A percentile compares a stretch with the other conserved stretches of the same genome.
Evolutionary conservation across 2,329 filamentous ascomycete genomes (phyloP).

Genomic region (Sclerotinia trifoliorum): DNA sequence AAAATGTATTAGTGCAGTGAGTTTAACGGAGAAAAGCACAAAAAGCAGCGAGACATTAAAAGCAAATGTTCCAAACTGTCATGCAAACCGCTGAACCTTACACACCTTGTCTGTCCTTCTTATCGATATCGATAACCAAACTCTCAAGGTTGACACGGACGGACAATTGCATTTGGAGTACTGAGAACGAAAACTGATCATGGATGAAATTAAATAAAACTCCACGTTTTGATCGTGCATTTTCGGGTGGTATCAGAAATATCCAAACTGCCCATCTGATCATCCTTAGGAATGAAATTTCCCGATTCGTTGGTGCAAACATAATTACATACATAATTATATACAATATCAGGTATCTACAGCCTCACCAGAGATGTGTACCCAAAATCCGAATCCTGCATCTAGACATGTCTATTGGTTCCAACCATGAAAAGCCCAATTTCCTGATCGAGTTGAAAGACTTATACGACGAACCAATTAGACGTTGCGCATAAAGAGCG

Average conservation of each 20-base stretch:
- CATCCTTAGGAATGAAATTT: too few relatives aligned
- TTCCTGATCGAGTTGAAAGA: not conserved
- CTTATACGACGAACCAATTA: not conserved
- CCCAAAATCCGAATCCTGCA: too few relatives aligned
- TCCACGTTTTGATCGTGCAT: not conserved
- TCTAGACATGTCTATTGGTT: not conserved
- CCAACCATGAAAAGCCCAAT: not conserved
- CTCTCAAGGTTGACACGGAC: not conserved
- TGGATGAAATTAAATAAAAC: not conserved
- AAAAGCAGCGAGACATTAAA: not conserved
- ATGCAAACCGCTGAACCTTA: not conserved
- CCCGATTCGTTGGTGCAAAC: too few relatives aligned
- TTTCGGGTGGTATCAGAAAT: not conserved
- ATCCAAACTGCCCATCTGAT: too few relatives aligned
- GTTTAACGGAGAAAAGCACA: too few relatives aligned
- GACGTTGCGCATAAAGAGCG: not conserved
- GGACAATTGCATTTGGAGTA: too few relatives aligned
- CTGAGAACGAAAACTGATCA: not conserved
- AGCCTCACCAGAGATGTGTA: too few relatives aligned
- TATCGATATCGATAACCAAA: conserved; percentile 1
- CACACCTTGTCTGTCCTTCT: not conserved
- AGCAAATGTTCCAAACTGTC: not conserved
- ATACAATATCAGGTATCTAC: too few relatives aligned
- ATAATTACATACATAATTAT: too few relatives aligned
- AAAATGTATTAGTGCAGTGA: too few relatives aligned